Evolutionary conservation across 495 filamentous ascomycete genomes (phyloP).

Genomic region (Tetracladium setigerum): DNA sequence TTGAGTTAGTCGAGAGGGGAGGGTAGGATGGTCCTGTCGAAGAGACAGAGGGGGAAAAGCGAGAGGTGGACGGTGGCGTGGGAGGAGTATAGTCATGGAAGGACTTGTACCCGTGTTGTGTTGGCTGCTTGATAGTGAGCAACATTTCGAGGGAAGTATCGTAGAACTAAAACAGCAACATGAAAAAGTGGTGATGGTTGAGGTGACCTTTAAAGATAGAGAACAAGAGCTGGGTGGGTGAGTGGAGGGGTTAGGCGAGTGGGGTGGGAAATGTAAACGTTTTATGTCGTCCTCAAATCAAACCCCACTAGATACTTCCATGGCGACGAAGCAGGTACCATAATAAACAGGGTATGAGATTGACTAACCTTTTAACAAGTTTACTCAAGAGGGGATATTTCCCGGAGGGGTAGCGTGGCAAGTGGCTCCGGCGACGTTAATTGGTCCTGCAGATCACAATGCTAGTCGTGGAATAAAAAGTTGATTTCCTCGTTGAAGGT

Average conservation of each 20-base stretch:
- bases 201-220: slow-evolving; percentile 17
- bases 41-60: slow-evolving; percentile 52
- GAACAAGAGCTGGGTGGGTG: slow-evolving; percentile 2
- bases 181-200: slow-evolving; percentile 14
- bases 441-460: slow-evolving; percentile 15
- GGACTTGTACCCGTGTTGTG: slow-evolving; percentile 57
- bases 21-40: slow-evolving; percentile 35
- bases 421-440: slow-evolving; percentile 9
- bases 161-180: slow-evolving; percentile 12
- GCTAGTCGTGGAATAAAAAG: slow-evolving; percentile 8
- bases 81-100: slow-evolving; percentile 60
- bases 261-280: slow-evolving; percentile 7
- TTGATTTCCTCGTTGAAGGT: slow-evolving; percentile 7
- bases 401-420: slow-evolving; percentile 1
- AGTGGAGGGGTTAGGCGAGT: slow-evolving; percentile 7
- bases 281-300: slow-evolving; percentile 13
- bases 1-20: slow-evolving; percentile 31
- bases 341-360: slow-evolving; percentile 12
- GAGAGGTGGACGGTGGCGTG: slow-evolving; percentile 49
- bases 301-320: slow-evolving; percentile 16
- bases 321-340: slow-evolving; percentile 19
- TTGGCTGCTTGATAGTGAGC: slow-evolving; percentile 64
- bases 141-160: slow-evolving; percentile 36
- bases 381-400: slow-evolving; percentile 6
- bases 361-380: slow-evolving; percentile 9